Base-by-base conservation (phyloP, 345 rosid genomes). In the Microthlaspi erraticum region DNA sequence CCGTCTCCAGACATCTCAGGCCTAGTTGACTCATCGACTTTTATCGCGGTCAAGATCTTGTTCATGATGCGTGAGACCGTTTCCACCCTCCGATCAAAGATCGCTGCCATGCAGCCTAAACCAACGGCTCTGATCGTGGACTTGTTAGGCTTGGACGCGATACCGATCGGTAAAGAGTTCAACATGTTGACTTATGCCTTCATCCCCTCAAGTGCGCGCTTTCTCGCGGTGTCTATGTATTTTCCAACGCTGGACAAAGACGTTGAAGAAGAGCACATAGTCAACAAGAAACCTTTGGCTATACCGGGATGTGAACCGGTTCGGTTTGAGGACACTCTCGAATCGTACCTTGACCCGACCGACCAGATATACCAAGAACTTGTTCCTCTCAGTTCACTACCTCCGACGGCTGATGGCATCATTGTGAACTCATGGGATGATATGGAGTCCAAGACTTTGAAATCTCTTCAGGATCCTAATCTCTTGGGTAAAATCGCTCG, bases 261-360 rank as follows among this genome's bases (percentile, higher is more conserved):
- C 19, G 66, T 64, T 17, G 12, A 29, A 3, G 77, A 68, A 2
- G 72, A 75, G 6, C 80, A 78, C 46, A 46, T 71, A 36, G 12
- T 56, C 46, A 53, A 60, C 34, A 44, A 55, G 17, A 41, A 56
- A 33, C 83, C 84, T 3, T 50, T 87, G 1, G 19, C 19, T 5
- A 56, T 88, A 14, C 84, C 87, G 0, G 90, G 85, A 19, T 85
- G 87, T 66, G 66, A 20, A 32, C 70, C 83, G 13, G 10, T 86
- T 64, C 81, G 54, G 44, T 78, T 78, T 0, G 81, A 75, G 14
- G 89, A 87, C 17, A 72, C 71, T 20, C n/a, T 75, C 3, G 85
- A 80, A 13, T 59, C 77, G 8, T 72, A 66, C 64, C n/a, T 61
- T 31, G 74, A 71, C 31, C 81, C 73, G 10, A 33, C 62, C 3